These are phyloP conservation scores for Fusarium palustre DNA, from an alignment of 2,329 filamentous ascomycete species.

Conservation along the genomic window DNA sequence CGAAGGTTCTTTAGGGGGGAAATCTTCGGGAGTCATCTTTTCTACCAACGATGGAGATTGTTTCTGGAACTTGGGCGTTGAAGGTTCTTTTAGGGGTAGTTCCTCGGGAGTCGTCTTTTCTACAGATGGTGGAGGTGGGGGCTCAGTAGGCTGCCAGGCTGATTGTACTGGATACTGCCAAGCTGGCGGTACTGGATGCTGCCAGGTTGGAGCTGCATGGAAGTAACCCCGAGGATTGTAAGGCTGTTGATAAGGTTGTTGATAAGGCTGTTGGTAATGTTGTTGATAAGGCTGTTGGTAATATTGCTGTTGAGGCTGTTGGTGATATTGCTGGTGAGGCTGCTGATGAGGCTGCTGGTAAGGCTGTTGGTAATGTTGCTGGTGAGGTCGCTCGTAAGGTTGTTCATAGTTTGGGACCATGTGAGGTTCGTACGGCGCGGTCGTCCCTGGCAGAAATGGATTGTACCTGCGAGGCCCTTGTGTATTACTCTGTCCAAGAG, in stretches of 20 bases:
- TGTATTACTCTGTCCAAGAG: neutral
- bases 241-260: no score
- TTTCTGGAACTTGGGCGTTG: conserved; percentile 7
- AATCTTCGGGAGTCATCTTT: neutral
- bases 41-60: neutral
- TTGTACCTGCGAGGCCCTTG: neutral
- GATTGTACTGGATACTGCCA: no score
- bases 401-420: neutral
- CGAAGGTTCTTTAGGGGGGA: neutral
- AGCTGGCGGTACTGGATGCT: neutral
- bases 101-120: neutral
- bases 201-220: neutral
- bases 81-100: neutral
- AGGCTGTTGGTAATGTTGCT: no score
- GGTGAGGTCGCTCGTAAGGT: no score
- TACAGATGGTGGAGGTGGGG: neutral
- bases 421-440: neutral
- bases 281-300: neutral
- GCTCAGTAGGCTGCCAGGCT: no score
- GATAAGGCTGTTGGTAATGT: no score
- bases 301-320: no score
- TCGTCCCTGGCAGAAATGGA: neutral
- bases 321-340: no score
- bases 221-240: neutral
- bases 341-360: no score